Evolutionary conservation across 257 asterid genomes (phyloP), one percentile per base, ranked within the genome.

Genomic region (Anisodus tanguticus): DNA sequence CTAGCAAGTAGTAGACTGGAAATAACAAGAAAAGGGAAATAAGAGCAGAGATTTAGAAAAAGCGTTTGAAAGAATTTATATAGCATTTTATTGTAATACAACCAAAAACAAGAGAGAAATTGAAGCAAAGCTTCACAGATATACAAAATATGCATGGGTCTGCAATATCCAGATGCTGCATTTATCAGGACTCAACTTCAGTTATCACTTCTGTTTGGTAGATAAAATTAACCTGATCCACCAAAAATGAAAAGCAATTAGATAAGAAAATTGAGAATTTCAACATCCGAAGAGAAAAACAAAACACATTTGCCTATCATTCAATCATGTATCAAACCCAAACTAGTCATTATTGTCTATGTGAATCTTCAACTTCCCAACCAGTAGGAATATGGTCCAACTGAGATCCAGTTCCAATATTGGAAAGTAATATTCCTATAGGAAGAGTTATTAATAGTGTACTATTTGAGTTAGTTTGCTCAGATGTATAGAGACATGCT

Each of bases 181-280:
- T 31, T 76, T 26, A 22, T 22, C 22, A 6, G 37, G 16, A 76
- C 81, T 8, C 22, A 13, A 22, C 26, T 51, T 76, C 63, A 76
- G 62, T 71, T 62, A 81, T 87, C 95, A 83, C 94, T 91, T 88
- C 95, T 89, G 54, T 62, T 89, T 84, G 99, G 99, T 90, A 86
- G 71, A 59, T 62, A 59, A 84, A 85, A 87, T 84, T 87, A 83
- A 43, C 92, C 98, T 94, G 94, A 76, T 76, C 19, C 63, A 76
- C 63, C 81, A 51, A 51, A 67, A 26, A 49, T 19, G 17, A 51
- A 37, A 88, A 71, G 1, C 8, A 51, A 12, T 76, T 82, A 76
- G 51, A 5, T 5, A 43, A 8, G 17, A 58, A 5, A 26, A 7
- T 35, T 49, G 47, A 64, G 26, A 80, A 54, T 82, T 37, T 58